Conservation (phyloP, 306 rosid species). For the Glycine soja region DNA sequence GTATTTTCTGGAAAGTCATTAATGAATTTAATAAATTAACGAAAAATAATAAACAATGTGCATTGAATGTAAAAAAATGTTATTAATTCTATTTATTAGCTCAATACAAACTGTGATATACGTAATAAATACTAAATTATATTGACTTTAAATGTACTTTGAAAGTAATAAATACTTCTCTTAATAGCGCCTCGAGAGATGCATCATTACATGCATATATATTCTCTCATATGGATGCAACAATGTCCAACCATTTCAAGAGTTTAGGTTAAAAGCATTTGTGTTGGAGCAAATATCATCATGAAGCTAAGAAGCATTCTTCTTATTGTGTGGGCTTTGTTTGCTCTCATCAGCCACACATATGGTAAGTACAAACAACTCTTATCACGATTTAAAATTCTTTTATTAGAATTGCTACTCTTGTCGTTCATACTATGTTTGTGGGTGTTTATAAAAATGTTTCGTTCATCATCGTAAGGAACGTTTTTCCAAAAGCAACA, state of each 20-base stretch:
- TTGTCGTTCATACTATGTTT: neutral
- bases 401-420: neutral
- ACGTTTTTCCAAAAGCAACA: too few species aligned
- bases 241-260: neutral
- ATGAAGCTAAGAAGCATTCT: neutral
- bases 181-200: neutral
- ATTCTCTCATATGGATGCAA: neutral
- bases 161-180: neutral
- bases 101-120: neutral
- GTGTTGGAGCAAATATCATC: neutral
- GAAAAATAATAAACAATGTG: too few species aligned
- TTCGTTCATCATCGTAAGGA: too few species aligned
- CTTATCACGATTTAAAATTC: too few species aligned
- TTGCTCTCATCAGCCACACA: constrained; percentile 3
- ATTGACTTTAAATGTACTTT: too few species aligned
- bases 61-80: too few species aligned
- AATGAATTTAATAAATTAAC: too few species aligned
- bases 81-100: too few species aligned
- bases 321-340: neutral
- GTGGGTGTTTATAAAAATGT: neutral
- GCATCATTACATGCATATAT: neutral
- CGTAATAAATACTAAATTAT: too few species aligned
- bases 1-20: too few species aligned
- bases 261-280: neutral
- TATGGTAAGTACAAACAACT: neutral